Conservation (phyloP, 306 rosid genomes). For the Malus sylvestris region DNA sequence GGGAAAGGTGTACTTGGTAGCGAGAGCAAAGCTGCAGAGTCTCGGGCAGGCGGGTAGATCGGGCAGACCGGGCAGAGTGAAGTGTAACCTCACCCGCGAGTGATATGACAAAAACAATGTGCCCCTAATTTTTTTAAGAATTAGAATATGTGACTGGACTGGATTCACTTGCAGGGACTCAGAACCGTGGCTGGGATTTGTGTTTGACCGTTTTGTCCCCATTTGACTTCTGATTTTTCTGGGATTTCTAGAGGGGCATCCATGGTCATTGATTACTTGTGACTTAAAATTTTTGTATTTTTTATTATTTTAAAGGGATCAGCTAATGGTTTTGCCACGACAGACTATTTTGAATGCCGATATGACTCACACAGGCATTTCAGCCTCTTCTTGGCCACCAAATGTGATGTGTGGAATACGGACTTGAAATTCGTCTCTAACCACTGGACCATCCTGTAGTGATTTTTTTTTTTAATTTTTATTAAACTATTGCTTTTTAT, state of each 20-base stretch:
- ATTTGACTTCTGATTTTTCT: slow-evolving; percentile 18
- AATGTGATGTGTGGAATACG: too few species aligned
- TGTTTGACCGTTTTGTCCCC: slow-evolving; percentile 17
- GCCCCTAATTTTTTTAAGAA: neutral
- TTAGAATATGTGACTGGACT: neutral
- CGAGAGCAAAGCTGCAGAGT: slow-evolving; percentile 3
- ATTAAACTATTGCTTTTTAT: too few species aligned
- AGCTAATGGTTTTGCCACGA: fast-evolving
- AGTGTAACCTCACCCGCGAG: slow-evolving; percentile 34
- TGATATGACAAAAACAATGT: neutral
- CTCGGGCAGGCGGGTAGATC: slow-evolving; percentile 34
- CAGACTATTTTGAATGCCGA: fast-evolving
- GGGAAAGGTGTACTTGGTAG: slow-evolving; percentile 33
- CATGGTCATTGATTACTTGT: neutral
- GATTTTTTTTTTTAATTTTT: too few species aligned
- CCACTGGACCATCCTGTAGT: too few species aligned
- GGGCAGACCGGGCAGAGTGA: slow-evolving; percentile 41
- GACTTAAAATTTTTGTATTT: neutral
- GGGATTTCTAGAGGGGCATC: neutral
- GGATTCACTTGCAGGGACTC: neutral
- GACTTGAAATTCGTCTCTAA: fast-evolving
- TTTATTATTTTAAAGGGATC: neutral
- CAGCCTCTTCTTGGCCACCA: fast-evolving
- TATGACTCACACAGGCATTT: fast-evolving
- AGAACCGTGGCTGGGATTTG: neutral